These are phyloP conservation scores for Moesziomyces globuligerus DNA, from an alignment of 1,284 basidiomycete genomes.

Conservation along the genomic window DNA sequence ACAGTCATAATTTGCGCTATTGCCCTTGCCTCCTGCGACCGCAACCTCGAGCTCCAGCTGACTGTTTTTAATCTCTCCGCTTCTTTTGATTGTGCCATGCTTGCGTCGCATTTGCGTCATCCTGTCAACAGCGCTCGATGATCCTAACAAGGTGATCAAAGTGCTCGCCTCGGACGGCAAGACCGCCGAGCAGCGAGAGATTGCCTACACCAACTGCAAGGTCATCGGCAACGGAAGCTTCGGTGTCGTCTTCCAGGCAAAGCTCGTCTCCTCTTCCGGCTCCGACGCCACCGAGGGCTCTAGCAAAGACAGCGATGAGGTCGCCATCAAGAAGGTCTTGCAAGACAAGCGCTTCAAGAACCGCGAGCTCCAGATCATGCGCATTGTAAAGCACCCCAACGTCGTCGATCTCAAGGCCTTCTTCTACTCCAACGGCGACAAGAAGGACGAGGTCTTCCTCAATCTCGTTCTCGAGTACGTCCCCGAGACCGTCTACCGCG, in stretches of 20 bases:
- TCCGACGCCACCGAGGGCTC: slow-evolving; percentile 35
- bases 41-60: neutral
- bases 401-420: slow-evolving; percentile 97
- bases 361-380: slow-evolving; percentile 99
- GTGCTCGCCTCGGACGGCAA: slow-evolving; percentile 95
- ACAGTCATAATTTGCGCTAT: too few relatives aligned
- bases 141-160: slow-evolving; percentile 92
- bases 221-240: slow-evolving; percentile 98
- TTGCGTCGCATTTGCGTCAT: neutral
- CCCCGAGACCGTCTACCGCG: slow-evolving; percentile 98
- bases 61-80: neutral
- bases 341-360: slow-evolving; percentile 99
- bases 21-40: too few relatives aligned
- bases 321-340: slow-evolving; percentile 99
- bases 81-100: neutral
- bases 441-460: slow-evolving; percentile 99
- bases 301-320: slow-evolving; percentile 71
- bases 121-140: slow-evolving; percentile 72
- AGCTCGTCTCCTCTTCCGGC: slow-evolving; percentile 70
- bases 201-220: slow-evolving; percentile 96
- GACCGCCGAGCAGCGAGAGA: slow-evolving; percentile 84
- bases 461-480: slow-evolving; percentile 99
- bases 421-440: slow-evolving; percentile 99
- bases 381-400: slow-evolving; percentile 95
- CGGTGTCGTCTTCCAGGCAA: slow-evolving; percentile 90